Conservation (phyloP, 805 yeast genomes). For the Grigorovia transvaalensis region DNA sequence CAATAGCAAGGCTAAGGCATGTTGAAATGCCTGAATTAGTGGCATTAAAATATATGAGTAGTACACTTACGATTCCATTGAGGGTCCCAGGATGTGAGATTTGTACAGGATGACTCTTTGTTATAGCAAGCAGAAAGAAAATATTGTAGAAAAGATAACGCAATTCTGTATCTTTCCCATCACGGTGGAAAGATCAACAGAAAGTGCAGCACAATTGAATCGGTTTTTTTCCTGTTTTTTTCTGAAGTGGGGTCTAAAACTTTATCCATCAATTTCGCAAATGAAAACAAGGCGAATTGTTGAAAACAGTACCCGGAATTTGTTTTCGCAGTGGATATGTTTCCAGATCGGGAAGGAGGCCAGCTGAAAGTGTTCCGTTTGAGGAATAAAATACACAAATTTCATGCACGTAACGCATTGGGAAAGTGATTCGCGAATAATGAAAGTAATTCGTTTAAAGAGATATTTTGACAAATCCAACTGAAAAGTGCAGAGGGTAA, state of each 20-base stretch:
- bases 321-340: not conserved
- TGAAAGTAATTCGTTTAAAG: not conserved
- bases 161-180: not conserved
- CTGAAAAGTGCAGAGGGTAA: too few species aligned
- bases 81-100: not conserved
- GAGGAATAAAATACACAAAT: not conserved
- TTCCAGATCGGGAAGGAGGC: not conserved
- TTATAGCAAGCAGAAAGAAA: too few species aligned
- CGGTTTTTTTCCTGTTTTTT: too few species aligned
- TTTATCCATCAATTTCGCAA: too few species aligned
- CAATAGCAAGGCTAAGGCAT: not conserved
- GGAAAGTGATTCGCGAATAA: not conserved
- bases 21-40: not conserved
- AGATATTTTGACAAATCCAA: not conserved
- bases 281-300: not conserved
- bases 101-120: not conserved
- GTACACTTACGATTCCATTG: not conserved
- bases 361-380: not conserved
- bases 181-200: not conserved
- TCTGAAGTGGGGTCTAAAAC: not conserved
- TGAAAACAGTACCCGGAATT: not conserved
- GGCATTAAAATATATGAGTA: not conserved
- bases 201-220: not conserved
- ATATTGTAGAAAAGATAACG: not conserved
- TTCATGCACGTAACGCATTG: too few species aligned